A percentile compares a stretch with the other conserved stretches of the same genome.
These are phyloP conservation scores for Aspergillus niger DNA, from an alignment of 2,329 filamentous ascomycete genomes.

Conservation along the genomic window DNA sequence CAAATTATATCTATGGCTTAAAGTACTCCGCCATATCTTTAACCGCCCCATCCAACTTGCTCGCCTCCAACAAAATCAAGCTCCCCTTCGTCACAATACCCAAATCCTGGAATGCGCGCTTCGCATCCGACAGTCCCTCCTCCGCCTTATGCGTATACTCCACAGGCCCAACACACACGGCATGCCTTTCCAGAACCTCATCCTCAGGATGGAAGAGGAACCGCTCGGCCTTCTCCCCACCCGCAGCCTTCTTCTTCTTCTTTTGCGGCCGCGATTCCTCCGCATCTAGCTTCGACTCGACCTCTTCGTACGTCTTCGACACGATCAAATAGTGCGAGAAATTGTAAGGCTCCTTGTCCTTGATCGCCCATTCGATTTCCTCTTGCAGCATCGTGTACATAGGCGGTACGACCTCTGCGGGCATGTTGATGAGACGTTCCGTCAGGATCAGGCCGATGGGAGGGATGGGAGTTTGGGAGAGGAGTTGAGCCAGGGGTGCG, in stretches of 20 bases:
- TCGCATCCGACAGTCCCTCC: conserved; percentile 82
- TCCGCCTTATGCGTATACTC: conserved; percentile 76
- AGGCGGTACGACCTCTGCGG: conserved; percentile 86
- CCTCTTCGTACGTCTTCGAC: conserved; percentile 89
- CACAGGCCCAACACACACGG: conserved; percentile 68
- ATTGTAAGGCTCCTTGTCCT: conserved; percentile 87
- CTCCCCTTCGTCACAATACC: conserved; percentile 83
- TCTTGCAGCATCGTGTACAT: conserved; percentile 94
- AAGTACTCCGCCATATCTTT: conserved; percentile 76
- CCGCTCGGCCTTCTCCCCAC: conserved; percentile 53
- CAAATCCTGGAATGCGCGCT: conserved; percentile 90
- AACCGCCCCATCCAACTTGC: conserved; percentile 73
- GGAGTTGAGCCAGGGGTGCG: conserved; percentile 58
- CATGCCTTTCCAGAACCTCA: conserved; percentile 79
- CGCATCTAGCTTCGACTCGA: conserved; percentile 75
- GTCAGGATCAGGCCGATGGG: conserved; percentile 85
- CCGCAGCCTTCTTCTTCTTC: conserved; percentile 63
- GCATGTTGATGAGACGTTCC: conserved; percentile 94
- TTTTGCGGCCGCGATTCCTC: conserved; percentile 63
- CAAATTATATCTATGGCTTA: conserved; percentile 11
- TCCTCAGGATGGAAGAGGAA: conserved; percentile 98
- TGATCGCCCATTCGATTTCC: conserved; percentile 83
- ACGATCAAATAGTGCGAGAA: conserved; percentile 93
- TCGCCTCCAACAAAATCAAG: conserved; percentile 81
- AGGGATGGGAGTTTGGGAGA: conserved; percentile 54